These are phyloP conservation scores for Colletotrichum tamarilloi DNA, from an alignment of 2,329 filamentous ascomycete species.

Conservation along the genomic window DNA sequence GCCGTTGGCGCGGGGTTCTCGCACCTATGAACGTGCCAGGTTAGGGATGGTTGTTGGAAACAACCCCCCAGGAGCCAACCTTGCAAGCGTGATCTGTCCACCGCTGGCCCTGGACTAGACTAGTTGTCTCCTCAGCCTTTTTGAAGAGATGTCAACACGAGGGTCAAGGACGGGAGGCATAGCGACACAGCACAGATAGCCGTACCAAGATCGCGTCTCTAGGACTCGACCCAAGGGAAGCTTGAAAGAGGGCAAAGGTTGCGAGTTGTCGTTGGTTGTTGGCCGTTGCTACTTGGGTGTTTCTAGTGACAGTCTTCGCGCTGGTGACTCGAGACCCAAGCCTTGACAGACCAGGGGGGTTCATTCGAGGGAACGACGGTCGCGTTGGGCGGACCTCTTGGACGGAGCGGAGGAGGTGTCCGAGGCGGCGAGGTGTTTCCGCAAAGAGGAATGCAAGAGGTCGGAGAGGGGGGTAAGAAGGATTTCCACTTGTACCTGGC, in stretches of 20 bases:
- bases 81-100: neutral
- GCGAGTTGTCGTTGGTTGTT: neutral
- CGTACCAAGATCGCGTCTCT: too few species aligned
- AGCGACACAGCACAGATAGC: neutral
- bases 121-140: slow-evolving; percentile 11
- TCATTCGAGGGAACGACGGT: neutral
- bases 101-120: neutral
- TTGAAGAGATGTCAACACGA: slow-evolving; percentile 1
- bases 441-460: neutral
- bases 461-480: neutral
- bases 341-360: neutral
- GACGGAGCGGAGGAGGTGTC: neutral
- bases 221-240: neutral
- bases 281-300: neutral
- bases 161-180: neutral
- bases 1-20: neutral
- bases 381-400: neutral
- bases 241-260: neutral
- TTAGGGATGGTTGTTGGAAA: neutral
- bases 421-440: neutral
- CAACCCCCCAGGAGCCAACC: neutral
- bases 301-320: neutral
- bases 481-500: neutral
- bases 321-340: neutral
- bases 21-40: neutral